Evolutionary conservation across 345 rosid genomes (phyloP).

Genomic region (Eutrema japonicum): DNA sequence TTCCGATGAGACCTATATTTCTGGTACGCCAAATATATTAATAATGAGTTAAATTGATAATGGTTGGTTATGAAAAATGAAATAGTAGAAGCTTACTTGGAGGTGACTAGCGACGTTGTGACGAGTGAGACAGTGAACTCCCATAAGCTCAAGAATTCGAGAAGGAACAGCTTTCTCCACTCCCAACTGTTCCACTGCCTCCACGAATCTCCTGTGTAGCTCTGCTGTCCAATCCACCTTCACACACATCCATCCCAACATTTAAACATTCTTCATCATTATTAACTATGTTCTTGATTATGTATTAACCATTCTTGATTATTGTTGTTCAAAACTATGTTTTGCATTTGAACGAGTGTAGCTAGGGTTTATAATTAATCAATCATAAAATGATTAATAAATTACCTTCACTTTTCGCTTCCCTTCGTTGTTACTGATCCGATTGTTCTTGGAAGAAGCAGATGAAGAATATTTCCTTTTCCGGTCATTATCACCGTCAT

Average conservation of each 20-base stretch:
- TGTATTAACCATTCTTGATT: no score
- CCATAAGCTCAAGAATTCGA: constrained; percentile 89
- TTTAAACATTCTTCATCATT: background rate
- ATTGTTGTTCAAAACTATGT: no score
- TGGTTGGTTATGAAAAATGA: background rate
- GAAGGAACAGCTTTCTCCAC: constrained; percentile 99
- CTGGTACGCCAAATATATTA: constrained; percentile 40
- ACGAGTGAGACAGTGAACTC: constrained; percentile 90
- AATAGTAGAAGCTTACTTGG: constrained; percentile 54
- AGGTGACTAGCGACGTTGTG: constrained; percentile 98
- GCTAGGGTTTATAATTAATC: no score
- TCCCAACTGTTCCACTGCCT: constrained; percentile 95
- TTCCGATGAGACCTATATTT: constrained; percentile 89
- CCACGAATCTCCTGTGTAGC: constrained; percentile 88
- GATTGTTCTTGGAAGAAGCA: constrained; percentile 44
- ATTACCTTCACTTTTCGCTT: constrained; percentile 44
- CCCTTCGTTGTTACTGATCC: constrained; percentile 25
- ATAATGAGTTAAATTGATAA: background rate
- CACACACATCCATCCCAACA: constrained; percentile 34
- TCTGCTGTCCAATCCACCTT: constrained; percentile 99
- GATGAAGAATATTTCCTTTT: constrained; percentile 60
- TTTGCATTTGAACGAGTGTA: no score
- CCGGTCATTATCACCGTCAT: constrained; percentile 41
- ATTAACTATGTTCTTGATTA: background rate
- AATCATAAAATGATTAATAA: no score